Percentiles rank a stretch among this genome's conserved stretches.
These are phyloP conservation scores for Phaeosphaeriaceae sp. DNA, from an alignment of 2,329 filamentous ascomycete genomes.

Conservation along the genomic window DNA sequence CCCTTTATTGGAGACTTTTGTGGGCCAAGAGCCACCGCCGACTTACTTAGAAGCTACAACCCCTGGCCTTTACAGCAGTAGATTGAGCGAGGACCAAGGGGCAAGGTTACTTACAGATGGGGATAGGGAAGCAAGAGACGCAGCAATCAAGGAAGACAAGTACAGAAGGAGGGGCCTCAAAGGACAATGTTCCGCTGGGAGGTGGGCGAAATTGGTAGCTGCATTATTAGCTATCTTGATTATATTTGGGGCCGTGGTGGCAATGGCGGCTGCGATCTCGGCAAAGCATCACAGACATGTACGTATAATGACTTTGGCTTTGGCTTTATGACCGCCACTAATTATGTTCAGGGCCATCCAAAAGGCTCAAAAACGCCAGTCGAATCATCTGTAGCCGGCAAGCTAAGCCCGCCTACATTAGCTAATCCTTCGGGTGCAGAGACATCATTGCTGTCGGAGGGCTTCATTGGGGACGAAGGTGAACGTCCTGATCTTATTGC, in stretches of 20 bases:
- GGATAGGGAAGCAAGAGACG: constrained; percentile 18
- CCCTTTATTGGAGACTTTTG: constrained; percentile 33
- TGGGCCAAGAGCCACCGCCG: constrained; percentile 33
- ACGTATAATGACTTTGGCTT: constrained; percentile 1
- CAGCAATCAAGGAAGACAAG: constrained; percentile 29
- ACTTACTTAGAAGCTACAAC: constrained; percentile 46
- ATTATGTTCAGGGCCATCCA: constrained; percentile 3
- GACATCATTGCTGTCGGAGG: constrained; percentile 13
- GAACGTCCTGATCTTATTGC: constrained; percentile 16
- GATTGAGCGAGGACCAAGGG: constrained; percentile 39
- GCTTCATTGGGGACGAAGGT: constrained; percentile 22
- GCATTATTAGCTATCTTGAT: constrained; percentile 29
- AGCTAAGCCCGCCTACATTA: not conserved
- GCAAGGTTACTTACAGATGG: constrained; percentile 34
- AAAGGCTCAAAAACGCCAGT: constrained; percentile 10
- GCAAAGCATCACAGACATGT: constrained; percentile 28
- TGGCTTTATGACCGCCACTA: not conserved
- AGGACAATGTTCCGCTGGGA: constrained; percentile 28
- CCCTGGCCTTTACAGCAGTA: constrained; percentile 35
- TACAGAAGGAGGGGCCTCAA: constrained; percentile 27
- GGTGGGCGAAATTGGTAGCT: constrained; percentile 28
- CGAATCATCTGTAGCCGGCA: constrained; percentile 15
- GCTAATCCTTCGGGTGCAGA: constrained; percentile 7
- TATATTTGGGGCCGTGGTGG: constrained; percentile 30
- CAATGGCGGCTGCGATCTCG: constrained; percentile 23